These are phyloP conservation scores for Jackrogersella minutella DNA, from an alignment of 495 filamentous ascomycete species.

Conservation along the genomic window DNA sequence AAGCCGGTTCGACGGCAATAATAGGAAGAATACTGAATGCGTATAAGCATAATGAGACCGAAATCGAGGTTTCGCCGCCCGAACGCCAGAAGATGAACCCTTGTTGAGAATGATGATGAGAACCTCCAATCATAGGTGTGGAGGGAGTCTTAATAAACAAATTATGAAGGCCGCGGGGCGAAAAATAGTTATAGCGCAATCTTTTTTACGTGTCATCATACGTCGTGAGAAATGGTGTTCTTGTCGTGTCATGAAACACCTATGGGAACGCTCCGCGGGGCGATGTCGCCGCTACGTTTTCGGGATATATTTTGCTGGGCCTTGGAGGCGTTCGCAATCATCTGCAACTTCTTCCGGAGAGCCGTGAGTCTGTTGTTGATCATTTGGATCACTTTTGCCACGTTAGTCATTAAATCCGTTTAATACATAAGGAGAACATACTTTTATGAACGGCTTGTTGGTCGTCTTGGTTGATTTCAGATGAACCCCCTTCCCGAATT, in stretches of 20 bases:
- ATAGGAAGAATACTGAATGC: conserved; percentile 31
- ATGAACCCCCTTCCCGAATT: conserved; percentile 51
- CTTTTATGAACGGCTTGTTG: conserved; percentile 74
- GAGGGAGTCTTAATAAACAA: conserved; percentile 28
- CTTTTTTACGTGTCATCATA: conserved; percentile 49
- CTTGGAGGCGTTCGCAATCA: conserved; percentile 53
- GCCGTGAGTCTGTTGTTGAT: conserved; percentile 49
- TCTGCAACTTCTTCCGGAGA: conserved; percentile 55
- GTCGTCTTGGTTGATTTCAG: conserved; percentile 74
- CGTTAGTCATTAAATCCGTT: conserved; percentile 22
- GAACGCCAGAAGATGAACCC: conserved; percentile 42
- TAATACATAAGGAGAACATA: conserved; percentile 42
- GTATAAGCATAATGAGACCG: conserved; percentile 24
- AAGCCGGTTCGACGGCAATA: conserved; percentile 20
- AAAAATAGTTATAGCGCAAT: conserved; percentile 43
- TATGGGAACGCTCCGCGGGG: conserved; percentile 52
- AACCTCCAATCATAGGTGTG: conserved; percentile 4
- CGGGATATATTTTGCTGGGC: conserved; percentile 46
- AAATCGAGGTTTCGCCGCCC: conserved; percentile 24
- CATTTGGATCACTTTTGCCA: conserved; percentile 55
- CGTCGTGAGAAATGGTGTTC: conserved; percentile 38
- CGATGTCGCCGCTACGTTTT: conserved; percentile 56
- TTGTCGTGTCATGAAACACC: conserved; percentile 43
- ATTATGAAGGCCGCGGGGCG: conserved; percentile 45
- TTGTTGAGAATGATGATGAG: conserved; percentile 10